Base-by-base conservation (phyloP, 495 filamentous ascomycete species). In the Neurospora tetrasperma region DNA sequence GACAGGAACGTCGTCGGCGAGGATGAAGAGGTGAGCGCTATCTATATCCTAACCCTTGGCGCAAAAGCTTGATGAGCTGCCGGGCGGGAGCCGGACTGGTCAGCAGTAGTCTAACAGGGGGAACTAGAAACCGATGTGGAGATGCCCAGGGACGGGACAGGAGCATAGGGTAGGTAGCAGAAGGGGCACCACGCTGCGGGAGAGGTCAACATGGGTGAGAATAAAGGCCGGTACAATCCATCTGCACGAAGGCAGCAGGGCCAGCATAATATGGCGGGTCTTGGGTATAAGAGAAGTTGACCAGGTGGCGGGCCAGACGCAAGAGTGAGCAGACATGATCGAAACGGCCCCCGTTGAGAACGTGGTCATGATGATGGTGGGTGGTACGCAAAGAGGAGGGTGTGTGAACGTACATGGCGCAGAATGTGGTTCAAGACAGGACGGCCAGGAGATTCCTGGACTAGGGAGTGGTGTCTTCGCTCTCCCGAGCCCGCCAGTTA, bases 21-120 rank as follows among this genome's bases (percentile, higher is more conserved):
- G 73, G 79, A 76, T 75, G 78, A 70, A 76, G 73, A 76, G 73
- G 73, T 76, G 79, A 76, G 74, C 76, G 76, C 73, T 81, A 82
- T 82, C 78, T 83, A 80, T 82, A 81, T 81, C 77, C 76, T 74
- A 78, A 75, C 70, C 75, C 82, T 81, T 83, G 80, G 80, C 80
- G 73, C 73, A 75, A 41, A 72, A 79, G 70, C 74, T 75, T 80
- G 78, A 74, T 71, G 73, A 76, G 77, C 70, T 80, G 74, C 76
- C 76, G 75, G 78, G 74, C 75, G 72, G 76, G 71, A 76, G 54
- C 73, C 72, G 75, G 70, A 78, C 73, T 79, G 74, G 78, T 74
- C 77, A 80, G 79, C 80, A 82, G 82, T 80, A 83, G 80, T 82
- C 82, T 79, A 78, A 81, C 82, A 80, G 81, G 80, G 82, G 82